Percentiles rank a stretch among this genome's conserved stretches.
These are phyloP conservation scores for Tolypocladium capitatum DNA, from an alignment of 2,329 filamentous ascomycete genomes.

Conservation along the genomic window DNA sequence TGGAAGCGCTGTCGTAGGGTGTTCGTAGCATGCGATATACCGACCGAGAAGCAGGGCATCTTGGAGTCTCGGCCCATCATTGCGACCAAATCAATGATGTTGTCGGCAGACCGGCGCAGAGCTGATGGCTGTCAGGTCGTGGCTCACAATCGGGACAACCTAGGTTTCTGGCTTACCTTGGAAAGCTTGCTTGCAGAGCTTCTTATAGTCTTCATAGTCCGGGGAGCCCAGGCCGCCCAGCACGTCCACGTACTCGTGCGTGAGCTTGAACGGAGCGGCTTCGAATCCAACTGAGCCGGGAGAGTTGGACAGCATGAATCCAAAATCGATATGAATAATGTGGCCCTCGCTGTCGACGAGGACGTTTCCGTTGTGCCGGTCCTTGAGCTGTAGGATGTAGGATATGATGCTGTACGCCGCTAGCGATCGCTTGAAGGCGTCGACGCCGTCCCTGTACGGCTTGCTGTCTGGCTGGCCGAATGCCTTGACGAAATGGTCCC, in stretches of 20 bases:
- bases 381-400: slow-evolving; percentile 73
- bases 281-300: slow-evolving; percentile 76
- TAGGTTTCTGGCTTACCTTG: slow-evolving; percentile 41
- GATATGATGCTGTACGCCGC: slow-evolving; percentile 78
- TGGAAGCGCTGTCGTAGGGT: slow-evolving; percentile 64
- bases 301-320: slow-evolving; percentile 81
- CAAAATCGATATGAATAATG: slow-evolving; percentile 81
- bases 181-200: slow-evolving; percentile 70
- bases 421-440: slow-evolving; percentile 69
- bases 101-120: slow-evolving; percentile 63
- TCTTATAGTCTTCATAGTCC: slow-evolving; percentile 65
- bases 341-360: slow-evolving; percentile 76
- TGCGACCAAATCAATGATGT: slow-evolving; percentile 68
- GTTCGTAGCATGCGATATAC: slow-evolving; percentile 56
- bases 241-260: slow-evolving; percentile 75
- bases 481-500: slow-evolving; percentile 69
- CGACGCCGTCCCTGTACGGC: slow-evolving; percentile 56
- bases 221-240: slow-evolving; percentile 58
- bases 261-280: slow-evolving; percentile 76
- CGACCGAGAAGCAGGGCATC: slow-evolving; percentile 72
- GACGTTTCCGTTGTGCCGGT: slow-evolving; percentile 77
- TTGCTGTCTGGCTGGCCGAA: slow-evolving; percentile 61
- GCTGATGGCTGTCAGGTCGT: slow-evolving; percentile 29
- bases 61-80: slow-evolving; percentile 75
- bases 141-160: too few species aligned